Conservation (phyloP, 2,329 filamentous ascomycete genomes). For the Colletotrichum euphorbiae region DNA sequence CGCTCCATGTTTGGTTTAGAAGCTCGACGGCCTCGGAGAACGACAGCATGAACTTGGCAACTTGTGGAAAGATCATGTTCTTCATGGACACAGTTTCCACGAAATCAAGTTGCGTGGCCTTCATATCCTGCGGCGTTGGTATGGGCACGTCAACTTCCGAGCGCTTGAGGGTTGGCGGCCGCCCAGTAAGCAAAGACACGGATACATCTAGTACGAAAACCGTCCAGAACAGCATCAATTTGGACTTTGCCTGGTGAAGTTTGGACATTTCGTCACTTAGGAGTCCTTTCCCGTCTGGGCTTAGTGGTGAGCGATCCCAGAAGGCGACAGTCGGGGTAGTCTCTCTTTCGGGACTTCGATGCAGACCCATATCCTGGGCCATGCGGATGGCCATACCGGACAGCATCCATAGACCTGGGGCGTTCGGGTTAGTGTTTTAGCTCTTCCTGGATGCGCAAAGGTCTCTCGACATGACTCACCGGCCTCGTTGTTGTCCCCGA, state of each 20-base stretch:
- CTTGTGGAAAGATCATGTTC: background rate
- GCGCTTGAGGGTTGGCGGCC: background rate
- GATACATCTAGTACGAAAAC: slow-evolving; percentile 3
- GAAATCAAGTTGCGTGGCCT: slow-evolving; percentile 1
- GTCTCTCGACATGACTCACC: background rate
- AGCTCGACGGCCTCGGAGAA: slow-evolving; percentile 10
- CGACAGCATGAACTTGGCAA: slow-evolving; percentile 1
- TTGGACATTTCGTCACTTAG: slow-evolving; percentile 14
- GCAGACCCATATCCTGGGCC: slow-evolving; percentile 16
- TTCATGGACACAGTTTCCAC: slow-evolving; percentile 3
- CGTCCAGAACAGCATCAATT: slow-evolving; percentile 4
- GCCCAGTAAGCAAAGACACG: slow-evolving; percentile 10
- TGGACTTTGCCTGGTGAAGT: slow-evolving; percentile 4
- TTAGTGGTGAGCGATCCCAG: slow-evolving; percentile 5
- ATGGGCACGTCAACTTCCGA: slow-evolving; percentile 5
- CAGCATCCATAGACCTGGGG: slow-evolving; percentile 7
- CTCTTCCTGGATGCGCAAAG: background rate
- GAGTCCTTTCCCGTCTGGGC: background rate
- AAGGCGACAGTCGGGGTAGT: background rate
- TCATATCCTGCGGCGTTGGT: slow-evolving; percentile 2
- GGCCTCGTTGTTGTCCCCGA: slow-evolving; percentile 11
- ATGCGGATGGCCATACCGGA: slow-evolving; percentile 13
- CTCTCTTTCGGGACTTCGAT: background rate
- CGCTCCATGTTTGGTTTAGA: background rate
- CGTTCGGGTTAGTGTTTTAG: background rate